phyloP scores from a whole-genome alignment of 306 rosid genomes.

The Gynostemma pentaphyllum region DNA sequence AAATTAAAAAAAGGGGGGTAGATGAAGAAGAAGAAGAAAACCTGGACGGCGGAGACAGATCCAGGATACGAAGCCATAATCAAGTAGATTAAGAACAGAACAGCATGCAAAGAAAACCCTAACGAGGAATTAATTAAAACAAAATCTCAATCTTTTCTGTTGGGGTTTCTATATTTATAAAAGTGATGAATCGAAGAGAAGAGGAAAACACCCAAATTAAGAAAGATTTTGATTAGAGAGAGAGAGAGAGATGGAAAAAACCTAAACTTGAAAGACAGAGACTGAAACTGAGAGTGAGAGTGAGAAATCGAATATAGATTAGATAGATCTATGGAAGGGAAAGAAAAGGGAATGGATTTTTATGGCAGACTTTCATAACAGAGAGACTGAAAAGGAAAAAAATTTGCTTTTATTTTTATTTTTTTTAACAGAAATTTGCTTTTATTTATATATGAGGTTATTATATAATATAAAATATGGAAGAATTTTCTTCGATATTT shows the following conservation, averaged over 20 bases:
- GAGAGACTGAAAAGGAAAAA: background rate
- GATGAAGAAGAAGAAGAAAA: conserved; percentile 5
- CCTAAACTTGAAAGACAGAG: conserved; percentile 3
- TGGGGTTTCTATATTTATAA: no score
- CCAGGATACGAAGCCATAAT: conserved; percentile 32
- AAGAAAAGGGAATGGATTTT: conserved; percentile 5
- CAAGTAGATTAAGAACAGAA: background rate
- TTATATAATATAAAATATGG: no score
- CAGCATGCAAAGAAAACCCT: conserved; percentile 25
- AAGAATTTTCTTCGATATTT: no score
- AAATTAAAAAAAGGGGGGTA: background rate
- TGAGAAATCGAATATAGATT: no score
- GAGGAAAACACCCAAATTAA: no score
- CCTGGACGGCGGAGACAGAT: conserved; percentile 62
- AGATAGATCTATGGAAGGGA: conserved; percentile 8
- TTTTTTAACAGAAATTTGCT: no score
- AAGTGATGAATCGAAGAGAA: no score
- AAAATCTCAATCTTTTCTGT: no score
- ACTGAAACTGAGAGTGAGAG: no score
- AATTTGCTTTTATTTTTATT: conserved; percentile 5
- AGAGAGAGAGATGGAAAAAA: conserved; percentile 4
- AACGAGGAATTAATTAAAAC: background rate
- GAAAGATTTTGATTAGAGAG: no score
- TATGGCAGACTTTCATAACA: background rate
- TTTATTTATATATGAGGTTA: conserved; percentile 4